phyloP scores from a whole-genome alignment of 1,284 basidiomycete genomes.

The Peniophora sp. region DNA sequence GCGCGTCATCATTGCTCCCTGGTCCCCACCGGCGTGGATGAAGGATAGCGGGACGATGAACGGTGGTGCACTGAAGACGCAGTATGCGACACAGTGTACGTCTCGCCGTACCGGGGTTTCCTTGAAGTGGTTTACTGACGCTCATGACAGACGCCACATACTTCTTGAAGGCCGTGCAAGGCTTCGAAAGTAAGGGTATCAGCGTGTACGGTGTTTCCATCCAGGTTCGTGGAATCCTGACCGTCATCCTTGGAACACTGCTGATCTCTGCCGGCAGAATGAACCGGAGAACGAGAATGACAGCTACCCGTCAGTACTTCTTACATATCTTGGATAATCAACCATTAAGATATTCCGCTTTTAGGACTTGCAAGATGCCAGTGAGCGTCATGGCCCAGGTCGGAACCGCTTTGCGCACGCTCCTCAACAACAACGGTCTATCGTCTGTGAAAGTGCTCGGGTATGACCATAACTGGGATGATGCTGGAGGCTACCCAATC shows the following conservation, averaged over 20 bases:
- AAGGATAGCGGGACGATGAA: slow-evolving; percentile 35
- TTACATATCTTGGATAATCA: too few species aligned
- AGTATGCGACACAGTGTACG: slow-evolving; percentile 22
- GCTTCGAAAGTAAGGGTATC: slow-evolving; percentile 34
- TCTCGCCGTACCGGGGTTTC: slow-evolving; percentile 5
- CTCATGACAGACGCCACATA: slow-evolving; percentile 35
- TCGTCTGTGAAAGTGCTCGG: slow-evolving; percentile 35
- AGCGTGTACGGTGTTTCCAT: slow-evolving; percentile 35
- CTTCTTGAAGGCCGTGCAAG: slow-evolving; percentile 31
- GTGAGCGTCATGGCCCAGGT: slow-evolving; percentile 33
- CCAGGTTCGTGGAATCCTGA: slow-evolving; percentile 26
- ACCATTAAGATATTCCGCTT: too few species aligned
- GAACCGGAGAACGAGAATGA: slow-evolving; percentile 39
- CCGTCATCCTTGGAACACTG: not conserved
- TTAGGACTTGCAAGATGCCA: slow-evolving; percentile 26
- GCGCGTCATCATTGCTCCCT: slow-evolving; percentile 38
- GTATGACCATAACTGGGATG: slow-evolving; percentile 44
- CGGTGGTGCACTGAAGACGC: slow-evolving; percentile 29
- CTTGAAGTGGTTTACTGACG: not conserved
- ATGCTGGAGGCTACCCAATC: slow-evolving; percentile 39
- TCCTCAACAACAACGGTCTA: slow-evolving; percentile 40
- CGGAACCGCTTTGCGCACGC: slow-evolving; percentile 29
- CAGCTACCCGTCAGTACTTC: slow-evolving; percentile 27
- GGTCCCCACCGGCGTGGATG: slow-evolving; percentile 54
- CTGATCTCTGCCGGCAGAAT: slow-evolving; percentile 26